Evolutionary conservation across 2,329 filamentous ascomycete genomes (phyloP), one percentile per base, ranked within the genome.

Genomic region (Apiospora kogelbergensis): DNA sequence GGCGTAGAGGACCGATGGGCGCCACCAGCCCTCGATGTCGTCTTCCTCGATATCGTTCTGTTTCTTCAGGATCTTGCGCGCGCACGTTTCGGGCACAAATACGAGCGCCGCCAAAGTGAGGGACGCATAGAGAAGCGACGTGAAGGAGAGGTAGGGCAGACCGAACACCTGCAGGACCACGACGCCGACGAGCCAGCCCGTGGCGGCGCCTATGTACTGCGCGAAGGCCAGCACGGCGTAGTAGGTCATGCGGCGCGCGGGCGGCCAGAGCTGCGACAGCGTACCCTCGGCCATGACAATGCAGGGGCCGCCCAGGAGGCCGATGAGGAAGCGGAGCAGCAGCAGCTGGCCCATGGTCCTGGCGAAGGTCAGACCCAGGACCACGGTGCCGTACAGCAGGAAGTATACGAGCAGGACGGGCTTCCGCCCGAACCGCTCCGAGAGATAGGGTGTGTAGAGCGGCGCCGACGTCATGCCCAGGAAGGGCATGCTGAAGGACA

Each of bases 321-420:
- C 78, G 15, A 79, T 79, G 46, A 81, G 77, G 72, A 81, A 82
- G 7, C 83, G 76, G 67, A 80, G 83, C 2, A 83, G 73, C 10
- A 79, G 70, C 7, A 84, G 71, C 53, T 76, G 73, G 0, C 73
- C 76, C 26, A 83, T 78, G 26, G 70, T 79, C 17, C 77, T 71
- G 3, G 81, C 77, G 15, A 57, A 57, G 15, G 48, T 57, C 57
- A 68, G n/a, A 0, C 83, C 82, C 0, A 84, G 72, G 0, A 78
- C 81, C 70, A 84, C 84, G 1, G 83, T 74, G 70, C 78, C 79
- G 70, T 80, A 82, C 0, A 82, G 70, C 37, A 65, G 15, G 45
- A 69, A 69, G 1, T 75, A 77, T 6, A 75, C 68, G 3, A 81
- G 48, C 69, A 84, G 84, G 11, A 84, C 78, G 7, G 79, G 72